These are phyloP conservation scores for Rhizopogon sp. DNA, from an alignment of 768 basidiomycete species.

Conservation along the genomic window DNA sequence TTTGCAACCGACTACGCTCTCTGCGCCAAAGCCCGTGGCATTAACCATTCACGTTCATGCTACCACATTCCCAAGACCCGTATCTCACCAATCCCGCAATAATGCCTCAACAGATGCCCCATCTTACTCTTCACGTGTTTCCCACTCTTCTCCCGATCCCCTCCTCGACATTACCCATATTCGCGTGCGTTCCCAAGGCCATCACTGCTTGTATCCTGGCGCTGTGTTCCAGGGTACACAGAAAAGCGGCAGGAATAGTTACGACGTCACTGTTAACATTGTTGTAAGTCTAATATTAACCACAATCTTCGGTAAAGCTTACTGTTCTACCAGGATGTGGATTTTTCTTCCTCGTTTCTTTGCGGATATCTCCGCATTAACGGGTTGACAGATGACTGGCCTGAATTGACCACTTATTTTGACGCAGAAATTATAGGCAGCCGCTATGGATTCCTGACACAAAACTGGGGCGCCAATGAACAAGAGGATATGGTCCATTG, in stretches of 20 bases:
- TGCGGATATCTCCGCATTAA: conserved; percentile 93
- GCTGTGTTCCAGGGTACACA: conserved; percentile 88
- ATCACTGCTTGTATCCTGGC: conserved; percentile 84
- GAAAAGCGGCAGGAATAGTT: conserved; percentile 89
- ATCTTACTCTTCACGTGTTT: conserved; percentile 3
- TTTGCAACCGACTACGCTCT: background rate
- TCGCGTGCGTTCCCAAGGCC: conserved; percentile 64
- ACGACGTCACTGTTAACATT: conserved; percentile 91
- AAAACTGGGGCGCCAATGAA: conserved; percentile 87
- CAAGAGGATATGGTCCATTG: conserved; percentile 93
- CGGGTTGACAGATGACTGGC: conserved; percentile 90
- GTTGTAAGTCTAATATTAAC: conserved; percentile 54
- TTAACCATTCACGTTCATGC: conserved; percentile 12
- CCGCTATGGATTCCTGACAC: conserved; percentile 86
- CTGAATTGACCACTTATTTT: conserved; percentile 94
- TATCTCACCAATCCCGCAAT: background rate
- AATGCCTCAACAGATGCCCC: background rate
- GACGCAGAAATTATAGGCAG: conserved; percentile 94
- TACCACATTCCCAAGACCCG: conserved; percentile 4
- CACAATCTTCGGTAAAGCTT: background rate
- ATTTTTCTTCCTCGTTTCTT: conserved; percentile 78
- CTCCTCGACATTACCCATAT: conserved; percentile 72
- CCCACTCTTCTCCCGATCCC: conserved; percentile 43
- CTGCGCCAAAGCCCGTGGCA: conserved; percentile 5
- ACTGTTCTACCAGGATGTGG: conserved; percentile 65